Conservation (phyloP, 1,284 basidiomycete species). For the Volvariella volvacea region DNA sequence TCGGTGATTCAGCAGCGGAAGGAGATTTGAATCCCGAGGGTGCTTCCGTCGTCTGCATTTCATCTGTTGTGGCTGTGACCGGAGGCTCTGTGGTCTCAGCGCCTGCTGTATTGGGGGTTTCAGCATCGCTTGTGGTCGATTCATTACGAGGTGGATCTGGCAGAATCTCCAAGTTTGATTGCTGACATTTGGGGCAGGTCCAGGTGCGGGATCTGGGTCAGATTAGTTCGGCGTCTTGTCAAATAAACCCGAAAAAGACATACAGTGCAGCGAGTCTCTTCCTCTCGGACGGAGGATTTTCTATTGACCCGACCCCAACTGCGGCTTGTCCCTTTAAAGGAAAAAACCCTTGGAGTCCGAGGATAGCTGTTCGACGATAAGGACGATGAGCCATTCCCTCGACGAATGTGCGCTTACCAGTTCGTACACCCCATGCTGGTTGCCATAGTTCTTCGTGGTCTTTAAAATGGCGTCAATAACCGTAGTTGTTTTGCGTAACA, state of each 20-base stretch:
- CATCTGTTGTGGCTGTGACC: too few relatives aligned
- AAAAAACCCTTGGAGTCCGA: slow-evolving; percentile 89
- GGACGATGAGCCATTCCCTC: too few relatives aligned
- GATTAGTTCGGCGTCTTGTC: slow-evolving; percentile 2
- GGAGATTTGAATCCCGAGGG: too few relatives aligned
- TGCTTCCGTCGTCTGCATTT: too few relatives aligned
- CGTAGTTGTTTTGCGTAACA: not conserved
- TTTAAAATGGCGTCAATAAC: slow-evolving; percentile 19
- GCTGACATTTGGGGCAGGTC: slow-evolving; percentile 73
- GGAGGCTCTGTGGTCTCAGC: too few relatives aligned
- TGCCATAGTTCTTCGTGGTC: slow-evolving; percentile 92
- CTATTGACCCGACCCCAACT: slow-evolving; percentile 86
- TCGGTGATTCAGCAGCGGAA: not conserved
- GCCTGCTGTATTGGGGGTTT: not conserved
- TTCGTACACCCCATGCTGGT: slow-evolving; percentile 95
- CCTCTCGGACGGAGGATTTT: slow-evolving; percentile 74
- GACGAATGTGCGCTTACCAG: slow-evolving; percentile 42
- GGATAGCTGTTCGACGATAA: slow-evolving; percentile 53
- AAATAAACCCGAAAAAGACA: slow-evolving; percentile 21
- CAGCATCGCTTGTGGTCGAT: not conserved
- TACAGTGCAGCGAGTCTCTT: slow-evolving; percentile 76
- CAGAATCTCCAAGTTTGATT: slow-evolving; percentile 62
- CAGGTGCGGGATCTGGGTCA: slow-evolving; percentile 68
- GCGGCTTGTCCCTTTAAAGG: slow-evolving; percentile 84
- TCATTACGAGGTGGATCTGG: slow-evolving; percentile 45